Percentiles rank a stretch among this genome's conserved stretches.
phyloP scores from a whole-genome alignment of 805 yeast species.

The Priceomyces fermenticarens region DNA sequence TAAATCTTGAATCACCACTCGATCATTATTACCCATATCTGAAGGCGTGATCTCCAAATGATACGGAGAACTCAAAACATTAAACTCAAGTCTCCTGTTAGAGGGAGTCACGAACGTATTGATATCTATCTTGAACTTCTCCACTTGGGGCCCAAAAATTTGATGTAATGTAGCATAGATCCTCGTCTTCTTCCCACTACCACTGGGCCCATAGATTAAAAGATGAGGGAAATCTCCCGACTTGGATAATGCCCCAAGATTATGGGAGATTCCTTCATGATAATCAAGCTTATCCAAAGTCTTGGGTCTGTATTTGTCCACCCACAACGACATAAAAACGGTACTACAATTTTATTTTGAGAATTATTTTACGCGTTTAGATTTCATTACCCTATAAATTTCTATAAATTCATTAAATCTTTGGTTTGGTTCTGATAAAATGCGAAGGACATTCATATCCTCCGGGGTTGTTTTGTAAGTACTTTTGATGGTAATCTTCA shows the following conservation, averaged over 20 bases:
- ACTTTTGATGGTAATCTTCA: slow-evolving; percentile 90
- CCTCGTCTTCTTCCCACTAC: slow-evolving; percentile 96
- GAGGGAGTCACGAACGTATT: slow-evolving; percentile 75
- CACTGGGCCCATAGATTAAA: slow-evolving; percentile 91
- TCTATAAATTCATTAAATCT: slow-evolving; percentile 17
- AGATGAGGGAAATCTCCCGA: slow-evolving; percentile 92
- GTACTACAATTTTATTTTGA: no score
- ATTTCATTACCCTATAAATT: no score
- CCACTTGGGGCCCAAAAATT: slow-evolving; percentile 79
- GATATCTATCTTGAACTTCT: slow-evolving; percentile 80
- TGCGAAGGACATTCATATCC: slow-evolving; percentile 94
- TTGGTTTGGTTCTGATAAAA: slow-evolving; percentile 64
- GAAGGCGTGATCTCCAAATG: slow-evolving; percentile 96
- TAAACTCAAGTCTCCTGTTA: slow-evolving; percentile 81
- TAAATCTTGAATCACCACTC: slow-evolving; percentile 91
- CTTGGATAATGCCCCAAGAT: slow-evolving; percentile 56
- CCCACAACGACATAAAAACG: slow-evolving; percentile 84
- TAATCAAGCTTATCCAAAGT: slow-evolving; percentile 60
- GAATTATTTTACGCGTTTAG: slow-evolving; percentile 5
- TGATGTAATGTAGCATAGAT: slow-evolving; percentile 75
- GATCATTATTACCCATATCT: slow-evolving; percentile 93
- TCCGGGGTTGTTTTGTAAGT: slow-evolving; percentile 72
- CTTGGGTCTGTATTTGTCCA: slow-evolving; percentile 87
- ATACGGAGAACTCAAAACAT: slow-evolving; percentile 85
- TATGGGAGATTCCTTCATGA: slow-evolving; percentile 61